phyloP scores from a whole-genome alignment of 1,139 yeast genomes.

The Kodamaea fungicola region DNA sequence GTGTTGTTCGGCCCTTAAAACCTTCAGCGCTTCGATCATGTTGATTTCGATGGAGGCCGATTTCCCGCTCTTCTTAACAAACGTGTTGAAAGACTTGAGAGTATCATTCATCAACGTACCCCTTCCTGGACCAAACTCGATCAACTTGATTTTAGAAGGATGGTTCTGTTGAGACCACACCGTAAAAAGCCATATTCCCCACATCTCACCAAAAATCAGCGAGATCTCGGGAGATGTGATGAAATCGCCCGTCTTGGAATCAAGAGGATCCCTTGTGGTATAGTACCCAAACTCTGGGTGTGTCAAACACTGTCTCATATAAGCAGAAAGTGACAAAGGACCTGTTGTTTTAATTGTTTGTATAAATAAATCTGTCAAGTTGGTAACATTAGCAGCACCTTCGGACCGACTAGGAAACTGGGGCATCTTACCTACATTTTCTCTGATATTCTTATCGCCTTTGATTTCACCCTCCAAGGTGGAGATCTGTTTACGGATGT shows the following conservation, averaged over 20 bases:
- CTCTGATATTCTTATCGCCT: conserved; percentile 37
- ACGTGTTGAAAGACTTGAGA: conserved; percentile 44
- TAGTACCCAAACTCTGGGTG: conserved; percentile 80
- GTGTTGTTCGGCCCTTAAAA: conserved; percentile 58
- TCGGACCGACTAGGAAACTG: conserved; percentile 29
- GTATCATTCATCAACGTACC: conserved; percentile 77
- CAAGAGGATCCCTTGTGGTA: conserved; percentile 74
- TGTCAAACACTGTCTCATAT: conserved; percentile 79
- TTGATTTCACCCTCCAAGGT: conserved; percentile 36
- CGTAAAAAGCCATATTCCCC: conserved; percentile 69
- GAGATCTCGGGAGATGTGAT: conserved; percentile 86
- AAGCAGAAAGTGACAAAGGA: conserved; percentile 69
- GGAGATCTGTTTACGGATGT: conserved; percentile 32
- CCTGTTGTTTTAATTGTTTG: conserved; percentile 69
- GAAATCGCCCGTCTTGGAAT: conserved; percentile 63
- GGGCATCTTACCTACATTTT: conserved; percentile 33
- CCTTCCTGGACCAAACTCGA: conserved; percentile 87
- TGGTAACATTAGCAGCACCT: conserved; percentile 16
- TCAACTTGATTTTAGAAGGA: conserved; percentile 50
- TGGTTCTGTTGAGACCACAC: conserved; percentile 57
- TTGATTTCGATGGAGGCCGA: conserved; percentile 40
- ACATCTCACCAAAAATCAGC: conserved; percentile 82
- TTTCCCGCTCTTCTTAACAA: conserved; percentile 26
- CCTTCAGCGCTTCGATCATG: conserved; percentile 71
- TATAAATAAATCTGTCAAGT: conserved; percentile 39